Conservation (phyloP, 345 rosid genomes). For the Schrenkiella parvula region DNA sequence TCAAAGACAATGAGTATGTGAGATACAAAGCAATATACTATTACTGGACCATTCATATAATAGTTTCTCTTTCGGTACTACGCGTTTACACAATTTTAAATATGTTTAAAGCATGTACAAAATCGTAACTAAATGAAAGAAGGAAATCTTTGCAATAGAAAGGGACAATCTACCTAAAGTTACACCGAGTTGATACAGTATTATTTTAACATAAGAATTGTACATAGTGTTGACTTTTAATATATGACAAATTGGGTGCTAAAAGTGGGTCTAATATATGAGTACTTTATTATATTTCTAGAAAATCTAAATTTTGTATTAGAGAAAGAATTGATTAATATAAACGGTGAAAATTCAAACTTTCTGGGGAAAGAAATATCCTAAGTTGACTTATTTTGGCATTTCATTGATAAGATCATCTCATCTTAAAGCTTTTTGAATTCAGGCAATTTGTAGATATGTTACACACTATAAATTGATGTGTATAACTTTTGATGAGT, state of each 20-base stretch:
- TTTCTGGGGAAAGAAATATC: background rate
- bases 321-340: background rate
- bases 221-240: slow-evolving; percentile 1
- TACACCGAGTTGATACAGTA: background rate
- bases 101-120: background rate
- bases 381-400: slow-evolving; percentile 3
- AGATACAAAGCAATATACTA: background rate
- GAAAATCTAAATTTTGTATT: background rate
- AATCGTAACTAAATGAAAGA: background rate
- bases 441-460: background rate
- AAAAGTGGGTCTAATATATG: background rate
- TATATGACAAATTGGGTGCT: background rate
- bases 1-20: background rate
- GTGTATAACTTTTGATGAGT: background rate
- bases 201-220: background rate
- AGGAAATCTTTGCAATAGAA: background rate
- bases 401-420: background rate
- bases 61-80: background rate
- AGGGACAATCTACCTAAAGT: background rate
- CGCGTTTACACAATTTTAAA: background rate
- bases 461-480: background rate
- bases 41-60: background rate
- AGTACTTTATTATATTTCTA: background rate
- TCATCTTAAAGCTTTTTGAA: background rate
- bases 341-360: background rate